Conservation (phyloP, 2,329 filamentous ascomycete genomes). For the Xylariomycetidae sp. region DNA sequence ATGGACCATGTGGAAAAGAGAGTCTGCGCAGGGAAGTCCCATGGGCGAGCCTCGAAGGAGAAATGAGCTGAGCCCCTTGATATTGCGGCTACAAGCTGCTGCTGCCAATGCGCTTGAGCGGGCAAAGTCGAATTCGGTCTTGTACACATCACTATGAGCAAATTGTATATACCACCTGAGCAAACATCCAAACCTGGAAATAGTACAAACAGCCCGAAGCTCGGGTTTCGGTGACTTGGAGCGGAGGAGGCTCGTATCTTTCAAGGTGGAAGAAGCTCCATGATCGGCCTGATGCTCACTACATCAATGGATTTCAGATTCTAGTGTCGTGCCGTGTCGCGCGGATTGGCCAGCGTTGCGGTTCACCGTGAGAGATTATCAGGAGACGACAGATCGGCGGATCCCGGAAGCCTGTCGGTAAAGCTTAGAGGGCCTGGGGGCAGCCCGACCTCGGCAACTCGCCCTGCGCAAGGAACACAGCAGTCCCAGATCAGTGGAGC, state of each 20-base stretch:
- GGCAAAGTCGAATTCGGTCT: no score
- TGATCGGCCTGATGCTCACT: not conserved
- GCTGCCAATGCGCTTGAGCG: no score
- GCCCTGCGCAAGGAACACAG: no score
- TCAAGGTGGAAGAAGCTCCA: not conserved
- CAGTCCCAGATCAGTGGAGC: no score
- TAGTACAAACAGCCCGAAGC: not conserved
- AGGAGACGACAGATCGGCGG: no score
- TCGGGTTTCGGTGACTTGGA: not conserved
- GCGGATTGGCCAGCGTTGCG: no score
- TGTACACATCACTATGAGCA: not conserved
- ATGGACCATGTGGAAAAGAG: conserved; percentile 4
- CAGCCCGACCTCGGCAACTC: not conserved
- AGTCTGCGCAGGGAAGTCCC: not conserved
- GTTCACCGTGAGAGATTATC: no score
- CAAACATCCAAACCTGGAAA: not conserved
- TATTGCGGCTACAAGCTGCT: no score
- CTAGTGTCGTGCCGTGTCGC: no score
- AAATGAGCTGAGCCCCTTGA: no score
- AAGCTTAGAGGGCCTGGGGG: no score
- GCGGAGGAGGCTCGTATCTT: not conserved
- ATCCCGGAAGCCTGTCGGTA: not conserved
- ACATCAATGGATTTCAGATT: no score
- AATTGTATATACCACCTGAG: not conserved
- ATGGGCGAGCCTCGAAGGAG: not conserved